Conservation (phyloP, 345 rosid species). For the Eucalyptus cloeziana region DNA sequence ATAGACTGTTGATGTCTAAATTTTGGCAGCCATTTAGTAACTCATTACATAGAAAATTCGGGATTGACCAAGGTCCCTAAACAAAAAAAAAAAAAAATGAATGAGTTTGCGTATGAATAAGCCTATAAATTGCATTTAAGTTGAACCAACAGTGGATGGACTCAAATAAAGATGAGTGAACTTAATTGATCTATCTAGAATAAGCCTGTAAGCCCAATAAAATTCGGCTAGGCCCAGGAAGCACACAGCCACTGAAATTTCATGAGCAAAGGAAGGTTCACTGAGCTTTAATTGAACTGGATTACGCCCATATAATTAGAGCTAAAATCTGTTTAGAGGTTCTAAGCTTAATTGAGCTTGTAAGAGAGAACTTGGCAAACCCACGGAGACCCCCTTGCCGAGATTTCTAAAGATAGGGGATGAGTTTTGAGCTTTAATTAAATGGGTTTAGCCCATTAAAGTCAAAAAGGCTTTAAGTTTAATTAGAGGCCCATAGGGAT, state of each 20-base stretch:
- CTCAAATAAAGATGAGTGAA: neutral
- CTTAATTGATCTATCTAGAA: neutral
- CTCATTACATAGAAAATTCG: fast-evolving
- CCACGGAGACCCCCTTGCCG: neutral
- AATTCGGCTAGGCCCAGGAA: fast-evolving
- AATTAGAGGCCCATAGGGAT: neutral
- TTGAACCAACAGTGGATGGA: neutral
- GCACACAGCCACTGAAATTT: fast-evolving
- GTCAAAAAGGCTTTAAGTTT: neutral
- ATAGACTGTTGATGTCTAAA: no score
- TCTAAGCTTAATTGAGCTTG: neutral
- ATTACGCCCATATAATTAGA: neutral
- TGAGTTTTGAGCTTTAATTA: neutral
- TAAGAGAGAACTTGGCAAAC: neutral
- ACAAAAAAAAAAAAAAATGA: neutral
- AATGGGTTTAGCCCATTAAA: neutral
- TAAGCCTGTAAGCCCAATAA: fast-evolving
- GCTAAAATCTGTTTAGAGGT: fast-evolving
- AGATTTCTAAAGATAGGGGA: neutral
- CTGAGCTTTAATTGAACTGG: fast-evolving
- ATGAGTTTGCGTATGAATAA: neutral
- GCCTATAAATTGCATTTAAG: neutral
- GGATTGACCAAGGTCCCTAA: neutral
- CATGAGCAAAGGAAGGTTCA: neutral
- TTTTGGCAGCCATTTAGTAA: neutral